phyloP scores from a whole-genome alignment of 805 yeast genomes.

The Teunomyces aglyptinius region DNA sequence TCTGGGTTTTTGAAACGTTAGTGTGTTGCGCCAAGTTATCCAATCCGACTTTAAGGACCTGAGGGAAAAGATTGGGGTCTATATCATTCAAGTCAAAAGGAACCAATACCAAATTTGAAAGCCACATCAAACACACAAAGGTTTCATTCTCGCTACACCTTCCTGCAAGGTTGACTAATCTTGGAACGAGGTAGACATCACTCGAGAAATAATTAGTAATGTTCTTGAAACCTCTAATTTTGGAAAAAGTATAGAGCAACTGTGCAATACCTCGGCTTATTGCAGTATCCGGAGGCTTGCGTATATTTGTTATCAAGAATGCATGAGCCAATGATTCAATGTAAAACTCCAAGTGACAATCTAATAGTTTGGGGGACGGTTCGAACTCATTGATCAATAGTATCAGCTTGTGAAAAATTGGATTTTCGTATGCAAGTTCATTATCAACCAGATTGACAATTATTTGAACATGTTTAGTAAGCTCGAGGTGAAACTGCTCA shows the following conservation, averaged over 20 bases:
- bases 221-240: slow-evolving; percentile 64
- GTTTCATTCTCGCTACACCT: slow-evolving; percentile 20
- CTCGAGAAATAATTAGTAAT: slow-evolving; percentile 59
- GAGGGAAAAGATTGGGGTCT: slow-evolving; percentile 24
- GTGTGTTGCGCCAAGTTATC: slow-evolving; percentile 26
- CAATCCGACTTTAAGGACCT: slow-evolving; percentile 35
- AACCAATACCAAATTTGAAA: slow-evolving; percentile 62
- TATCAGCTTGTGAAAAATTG: background rate
- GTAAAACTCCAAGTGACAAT: slow-evolving; percentile 34
- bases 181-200: slow-evolving; percentile 50
- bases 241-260: slow-evolving; percentile 58
- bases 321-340: slow-evolving; percentile 24
- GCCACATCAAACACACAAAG: slow-evolving; percentile 62
- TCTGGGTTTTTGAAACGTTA: slow-evolving; percentile 57
- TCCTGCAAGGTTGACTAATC: slow-evolving; percentile 8
- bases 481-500: slow-evolving; percentile 14
- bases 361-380: slow-evolving; percentile 52
- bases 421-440: background rate
- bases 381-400: slow-evolving; percentile 48
- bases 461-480: slow-evolving; percentile 1
- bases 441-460: background rate
- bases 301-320: slow-evolving; percentile 18
- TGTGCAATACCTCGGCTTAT: slow-evolving; percentile 19
- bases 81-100: slow-evolving; percentile 64
- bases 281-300: slow-evolving; percentile 1